phyloP scores from a whole-genome alignment of 768 basidiomycete species.

The Tricholoma matsutake region DNA sequence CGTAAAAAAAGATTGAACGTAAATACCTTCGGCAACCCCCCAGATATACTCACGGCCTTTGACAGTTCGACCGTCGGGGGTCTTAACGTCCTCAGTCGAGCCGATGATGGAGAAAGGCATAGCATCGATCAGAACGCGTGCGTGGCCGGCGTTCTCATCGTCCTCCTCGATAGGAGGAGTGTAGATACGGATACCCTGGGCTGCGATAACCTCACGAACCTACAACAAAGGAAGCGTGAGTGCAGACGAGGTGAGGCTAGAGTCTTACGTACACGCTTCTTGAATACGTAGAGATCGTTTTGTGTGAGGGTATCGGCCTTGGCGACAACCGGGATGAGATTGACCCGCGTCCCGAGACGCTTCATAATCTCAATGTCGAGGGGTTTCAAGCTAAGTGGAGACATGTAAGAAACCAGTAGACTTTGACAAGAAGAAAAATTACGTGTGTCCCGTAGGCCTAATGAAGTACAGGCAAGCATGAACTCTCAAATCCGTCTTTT shows the following conservation, averaged over 20 bases:
- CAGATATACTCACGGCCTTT: constrained; percentile 98
- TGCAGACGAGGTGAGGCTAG: neutral
- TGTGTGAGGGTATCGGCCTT: constrained; percentile 98
- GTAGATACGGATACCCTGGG: constrained; percentile 95
- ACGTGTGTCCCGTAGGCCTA: constrained; percentile 95
- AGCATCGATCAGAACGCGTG: constrained; percentile 80
- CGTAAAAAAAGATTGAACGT: constrained; percentile 9
- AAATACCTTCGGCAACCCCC: constrained; percentile 96
- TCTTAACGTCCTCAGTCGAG: constrained; percentile 91
- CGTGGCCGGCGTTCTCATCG: constrained; percentile 84
- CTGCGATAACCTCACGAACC: constrained; percentile 86
- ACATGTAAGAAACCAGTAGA: constrained; percentile 1
- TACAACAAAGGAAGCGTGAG: constrained; percentile 25
- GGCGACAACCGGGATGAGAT: constrained; percentile 95
- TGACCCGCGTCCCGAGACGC: constrained; percentile 95
- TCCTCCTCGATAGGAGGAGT: constrained; percentile 89
- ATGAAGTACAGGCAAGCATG: constrained; percentile 98
- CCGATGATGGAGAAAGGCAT: constrained; percentile 99
- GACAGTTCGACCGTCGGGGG: constrained; percentile 85
- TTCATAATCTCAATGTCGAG: constrained; percentile 99
- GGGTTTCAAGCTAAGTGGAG: constrained; percentile 73
- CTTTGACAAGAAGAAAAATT: constrained; percentile 30
- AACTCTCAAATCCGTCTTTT: constrained; percentile 93
- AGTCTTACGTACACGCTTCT: constrained; percentile 69
- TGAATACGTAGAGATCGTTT: constrained; percentile 87